phyloP scores from a whole-genome alignment of 1,284 basidiomycete genomes.

The Volvariella surrecta region DNA sequence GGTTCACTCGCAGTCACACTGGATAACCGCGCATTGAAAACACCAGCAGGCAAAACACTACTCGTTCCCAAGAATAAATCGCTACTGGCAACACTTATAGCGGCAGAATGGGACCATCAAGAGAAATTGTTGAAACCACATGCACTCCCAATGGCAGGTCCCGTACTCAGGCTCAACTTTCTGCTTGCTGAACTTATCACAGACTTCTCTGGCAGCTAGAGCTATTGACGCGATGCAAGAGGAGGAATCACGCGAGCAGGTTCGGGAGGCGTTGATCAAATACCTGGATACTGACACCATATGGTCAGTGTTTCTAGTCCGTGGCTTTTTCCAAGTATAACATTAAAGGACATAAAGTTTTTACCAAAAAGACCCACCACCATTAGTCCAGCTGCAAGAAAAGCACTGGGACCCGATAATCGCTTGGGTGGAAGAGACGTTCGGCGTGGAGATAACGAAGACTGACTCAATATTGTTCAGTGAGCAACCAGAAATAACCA shows the following conservation, averaged over 20 bases:
- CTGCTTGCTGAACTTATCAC: slow-evolving; percentile 9
- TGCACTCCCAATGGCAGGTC: slow-evolving; percentile 80
- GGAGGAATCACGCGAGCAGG: slow-evolving; percentile 47
- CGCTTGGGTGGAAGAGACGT: slow-evolving; percentile 67
- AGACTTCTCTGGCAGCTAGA: slow-evolving; percentile 87
- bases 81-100: slow-evolving; percentile 79
- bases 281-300: slow-evolving; percentile 97
- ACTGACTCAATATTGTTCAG: slow-evolving; percentile 64
- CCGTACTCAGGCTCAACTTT: slow-evolving; percentile 5
- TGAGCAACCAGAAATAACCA: slow-evolving; percentile 62
- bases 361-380: slow-evolving; percentile 69
- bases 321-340: slow-evolving; percentile 1
- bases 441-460: slow-evolving; percentile 57
- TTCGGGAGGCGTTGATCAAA: slow-evolving; percentile 67
- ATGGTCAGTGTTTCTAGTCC: slow-evolving; percentile 50
- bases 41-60: slow-evolving; percentile 74
- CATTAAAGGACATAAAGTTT: slow-evolving; percentile 44
- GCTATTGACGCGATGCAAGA: slow-evolving; percentile 80
- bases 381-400: slow-evolving; percentile 76
- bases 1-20: slow-evolving; percentile 65
- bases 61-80: slow-evolving; percentile 64
- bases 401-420: slow-evolving; percentile 88
- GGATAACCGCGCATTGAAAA: slow-evolving; percentile 82
- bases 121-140: slow-evolving; percentile 82
- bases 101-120: slow-evolving; percentile 96